Evolutionary conservation across 2,329 filamentous ascomycete genomes (phyloP).

Genomic region (Hawksworthiomyces lignivorus): DNA sequence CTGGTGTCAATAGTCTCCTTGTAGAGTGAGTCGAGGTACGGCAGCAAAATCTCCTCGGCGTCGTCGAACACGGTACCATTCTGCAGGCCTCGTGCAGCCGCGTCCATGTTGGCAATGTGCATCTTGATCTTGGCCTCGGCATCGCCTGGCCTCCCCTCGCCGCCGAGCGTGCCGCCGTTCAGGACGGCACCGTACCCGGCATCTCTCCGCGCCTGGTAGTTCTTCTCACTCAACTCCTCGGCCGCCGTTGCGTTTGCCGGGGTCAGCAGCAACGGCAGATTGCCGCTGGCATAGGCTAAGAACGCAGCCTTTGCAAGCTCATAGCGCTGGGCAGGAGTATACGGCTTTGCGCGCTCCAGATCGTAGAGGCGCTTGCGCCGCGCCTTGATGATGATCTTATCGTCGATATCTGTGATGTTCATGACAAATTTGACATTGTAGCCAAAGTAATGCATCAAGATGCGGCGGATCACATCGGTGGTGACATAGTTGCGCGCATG

Average conservation of each 20-base stretch:
- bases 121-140: conserved; percentile 20
- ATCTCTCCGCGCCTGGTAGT: conserved; percentile 14
- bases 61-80: conserved; percentile 42
- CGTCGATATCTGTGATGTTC: conserved; percentile 69
- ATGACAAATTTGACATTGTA: conserved; percentile 66
- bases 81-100: conserved; percentile 17
- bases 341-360: conserved; percentile 16
- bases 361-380: conserved; percentile 20
- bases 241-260: not conserved
- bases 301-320: conserved; percentile 16
- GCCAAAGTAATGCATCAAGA: conserved; percentile 63
- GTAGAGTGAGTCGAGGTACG: conserved; percentile 54
- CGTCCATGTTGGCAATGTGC: conserved; percentile 19
- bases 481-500: conserved; percentile 72
- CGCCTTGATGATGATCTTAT: conserved; percentile 37
- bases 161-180: conserved; percentile 15
- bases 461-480: conserved; percentile 65
- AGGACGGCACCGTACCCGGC: conserved; percentile 18
- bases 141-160: conserved; percentile 17
- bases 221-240: conserved; percentile 9
- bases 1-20: conserved; percentile 49
- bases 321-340: conserved; percentile 13
- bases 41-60: conserved; percentile 55
- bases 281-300: conserved; percentile 17
- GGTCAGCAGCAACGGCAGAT: conserved; percentile 16